Evolutionary conservation across 495 filamentous ascomycete species (phyloP), one percentile per base, ranked within the genome.

Genomic region (Umbilicaria muhlenbergii): DNA sequence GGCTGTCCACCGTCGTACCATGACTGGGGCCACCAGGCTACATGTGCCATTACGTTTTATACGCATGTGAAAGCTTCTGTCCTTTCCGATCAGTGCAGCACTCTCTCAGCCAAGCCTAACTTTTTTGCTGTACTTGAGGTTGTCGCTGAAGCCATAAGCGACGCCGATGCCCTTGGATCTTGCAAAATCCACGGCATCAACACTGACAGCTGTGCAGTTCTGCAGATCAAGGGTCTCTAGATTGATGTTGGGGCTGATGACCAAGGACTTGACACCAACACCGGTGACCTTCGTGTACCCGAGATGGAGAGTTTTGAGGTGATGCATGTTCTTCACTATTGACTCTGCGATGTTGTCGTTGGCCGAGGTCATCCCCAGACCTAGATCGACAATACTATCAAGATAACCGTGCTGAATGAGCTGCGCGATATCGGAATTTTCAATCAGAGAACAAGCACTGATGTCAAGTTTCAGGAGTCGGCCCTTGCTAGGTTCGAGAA

Each of bases 161-260:
- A 58, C 50, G 16, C 44, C 11, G 18, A 61, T 32, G 28, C 58
- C 56, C 32, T 40, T 44, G 3, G 32, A 32, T 14, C 56, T 48
- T 12, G 60, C 59, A 42, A 54, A 56, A 2, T 51, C 51, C 2
- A 64, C 48, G 17, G 59, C 60, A 51, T 64, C 60, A 3, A 34
- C 10, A 8, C 41, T 46, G 11, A 53, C 33, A n/a, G 34, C n/a
- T 2, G 5, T 15, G 41, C 59, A 63, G n/a, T 51, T 35, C 18
- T 54, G 43, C 8, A 62, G 28, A 10, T 39, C 32, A 5, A 63
- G 41, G 36, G 42, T 42, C 21, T 54, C 36, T 3, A 63, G 43
- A 31, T 43, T 50, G 17, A 14, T 35, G 11, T 43, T 37, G 14
- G 50, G 41, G 11, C 38, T 39, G 18, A 31, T 41, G 12, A 55